Conservation (phyloP, 1,284 basidiomycete genomes). For the Trichosporon coremiiforme region DNA sequence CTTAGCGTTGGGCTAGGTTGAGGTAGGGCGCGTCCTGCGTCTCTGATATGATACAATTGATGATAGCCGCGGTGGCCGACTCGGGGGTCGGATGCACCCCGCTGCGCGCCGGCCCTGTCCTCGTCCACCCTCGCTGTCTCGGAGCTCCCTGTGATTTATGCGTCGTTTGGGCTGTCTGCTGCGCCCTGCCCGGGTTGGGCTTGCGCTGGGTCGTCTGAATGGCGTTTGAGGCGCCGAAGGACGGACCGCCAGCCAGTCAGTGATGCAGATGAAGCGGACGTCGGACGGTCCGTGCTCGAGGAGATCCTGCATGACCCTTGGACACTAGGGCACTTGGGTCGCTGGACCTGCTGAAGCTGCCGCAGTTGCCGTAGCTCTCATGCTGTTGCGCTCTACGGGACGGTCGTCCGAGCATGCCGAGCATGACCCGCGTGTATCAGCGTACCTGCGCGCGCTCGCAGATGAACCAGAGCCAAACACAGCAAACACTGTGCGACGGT, state of each 20-base stretch:
- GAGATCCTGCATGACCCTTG: background rate
- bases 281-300: constrained; percentile 1
- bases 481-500: background rate
- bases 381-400: background rate
- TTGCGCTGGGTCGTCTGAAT: background rate
- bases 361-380: background rate
- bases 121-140: background rate
- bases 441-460: no score
- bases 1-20: background rate
- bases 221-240: constrained; percentile 17
- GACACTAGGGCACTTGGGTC: background rate
- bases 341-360: no score
- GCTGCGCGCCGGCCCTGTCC: background rate
- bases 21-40: background rate
- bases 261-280: background rate
- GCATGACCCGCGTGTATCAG: no score
- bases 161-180: background rate
- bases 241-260: background rate
- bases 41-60: constrained; percentile 12
- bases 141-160: background rate
- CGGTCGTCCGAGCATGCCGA: background rate
- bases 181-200: background rate
- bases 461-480: background rate
- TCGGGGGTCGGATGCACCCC: background rate
- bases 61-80: background rate